Base-by-base conservation (phyloP, 2,329 filamentous ascomycete species). In the Paecilomyces dactylethromorphus region DNA sequence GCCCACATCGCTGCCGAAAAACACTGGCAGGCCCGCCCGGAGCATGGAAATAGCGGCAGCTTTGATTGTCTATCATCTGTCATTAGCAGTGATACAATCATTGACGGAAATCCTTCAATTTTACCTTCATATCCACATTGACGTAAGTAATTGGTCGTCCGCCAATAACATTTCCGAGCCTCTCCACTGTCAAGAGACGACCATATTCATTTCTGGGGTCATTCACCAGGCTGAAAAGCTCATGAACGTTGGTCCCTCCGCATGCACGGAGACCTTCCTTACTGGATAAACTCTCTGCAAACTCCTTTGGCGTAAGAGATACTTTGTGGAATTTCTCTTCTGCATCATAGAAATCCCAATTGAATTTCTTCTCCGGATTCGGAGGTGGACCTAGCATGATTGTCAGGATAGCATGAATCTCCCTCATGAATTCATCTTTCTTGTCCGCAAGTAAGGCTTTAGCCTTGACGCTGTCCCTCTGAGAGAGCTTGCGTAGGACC, bases 1-100 rank as follows among this genome's bases (percentile, higher is more conserved):
- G 62, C 91, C 91, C 0, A 96, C 91, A 67, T 96, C 92, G 55
- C 84, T 89, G 58, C 92, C 92, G 71, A 96, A 96, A 81, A 96
- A 96, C 55, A 96, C 84, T 10, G 92, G 91, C 4, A 90, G 76
- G 1, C 90, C 91, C 11, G 87, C 86, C 68, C 85, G 84, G 54
- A 96, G 83, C 90, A 92, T 94, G 31, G 83, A 80, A 54, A 95
- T 84, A 65, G 87, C 89, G 0, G 88, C 86, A 0, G 78, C 70
- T 74, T 95, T 95, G 65, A 96, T 86, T 0, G 83, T 82, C 58
- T 73, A 12, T n/a, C 15, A 13, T 11, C 45, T 15, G 12, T 32
- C 21, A 15, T 52, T 10, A 15, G 18, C 39, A n/a, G 49, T 22
- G 56, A 31, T 50, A 21, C n/a, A 52, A 24, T 24, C 13, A 31